Evolutionary conservation across 192 early-diverging fungal genomes (phyloP).

Genomic region (Paraglomus brasilianum): DNA sequence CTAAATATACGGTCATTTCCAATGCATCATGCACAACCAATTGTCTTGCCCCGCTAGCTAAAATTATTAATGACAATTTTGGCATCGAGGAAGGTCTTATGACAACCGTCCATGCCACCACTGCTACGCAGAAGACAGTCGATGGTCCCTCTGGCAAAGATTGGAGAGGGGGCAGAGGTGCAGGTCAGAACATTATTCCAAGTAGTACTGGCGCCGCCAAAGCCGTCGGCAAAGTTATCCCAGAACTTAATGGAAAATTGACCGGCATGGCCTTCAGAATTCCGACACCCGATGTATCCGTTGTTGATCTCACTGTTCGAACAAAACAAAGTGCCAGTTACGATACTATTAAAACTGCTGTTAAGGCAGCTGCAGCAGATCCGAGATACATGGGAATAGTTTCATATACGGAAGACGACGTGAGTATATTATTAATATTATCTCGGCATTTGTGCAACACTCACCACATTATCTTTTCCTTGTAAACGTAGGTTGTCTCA

Average conservation of each 20-base stretch:
- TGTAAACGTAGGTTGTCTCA: constrained; percentile 69
- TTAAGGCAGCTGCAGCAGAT: constrained; percentile 82
- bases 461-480: not conserved
- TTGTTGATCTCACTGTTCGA: constrained; percentile 95
- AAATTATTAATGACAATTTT: constrained; percentile 95
- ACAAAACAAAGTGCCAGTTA: constrained; percentile 88
- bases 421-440: constrained; percentile 14
- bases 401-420: constrained; percentile 88
- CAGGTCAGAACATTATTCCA: constrained; percentile 97
- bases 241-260: constrained; percentile 89
- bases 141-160: constrained; percentile 96
- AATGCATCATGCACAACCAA: constrained; percentile 99
- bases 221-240: constrained; percentile 97
- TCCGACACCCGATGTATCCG: constrained; percentile 87
- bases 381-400: constrained; percentile 84
- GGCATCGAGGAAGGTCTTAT: constrained; percentile 96
- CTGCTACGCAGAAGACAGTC: constrained; percentile 99
- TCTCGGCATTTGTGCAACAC: not conserved
- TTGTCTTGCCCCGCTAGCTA: constrained; percentile 96
- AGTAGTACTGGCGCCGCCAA: constrained; percentile 98
- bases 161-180: constrained; percentile 97
- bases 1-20: constrained; percentile 82
- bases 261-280: constrained; percentile 99
- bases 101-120: constrained; percentile 98
- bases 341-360: constrained; percentile 81